Conservation (phyloP, 2,329 filamentous ascomycete genomes). For the Pseudodiploospora longispora region DNA sequence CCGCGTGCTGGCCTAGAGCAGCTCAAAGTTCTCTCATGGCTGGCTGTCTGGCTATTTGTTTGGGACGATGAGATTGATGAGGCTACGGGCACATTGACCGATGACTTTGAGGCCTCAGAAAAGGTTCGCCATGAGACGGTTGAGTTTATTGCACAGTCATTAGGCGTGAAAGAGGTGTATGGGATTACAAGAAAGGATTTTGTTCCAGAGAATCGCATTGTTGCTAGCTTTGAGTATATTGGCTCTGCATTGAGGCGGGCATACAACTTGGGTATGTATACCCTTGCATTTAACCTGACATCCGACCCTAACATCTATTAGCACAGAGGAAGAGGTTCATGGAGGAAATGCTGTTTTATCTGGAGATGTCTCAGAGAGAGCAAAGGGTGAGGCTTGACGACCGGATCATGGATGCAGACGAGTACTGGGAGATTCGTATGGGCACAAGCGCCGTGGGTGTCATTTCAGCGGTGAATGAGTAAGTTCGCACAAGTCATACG, state of each 20-base stretch:
- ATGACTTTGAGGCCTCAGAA: not conserved
- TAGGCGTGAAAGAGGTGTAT: not conserved
- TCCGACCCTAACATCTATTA: too few relatives aligned
- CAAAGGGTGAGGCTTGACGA: too few relatives aligned
- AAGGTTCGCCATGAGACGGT: not conserved
- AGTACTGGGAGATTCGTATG: too few relatives aligned
- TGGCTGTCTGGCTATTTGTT: constrained; percentile 1
- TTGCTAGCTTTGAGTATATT: not conserved
- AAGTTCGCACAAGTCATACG: too few relatives aligned
- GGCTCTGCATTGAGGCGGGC: not conserved
- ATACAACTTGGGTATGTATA: not conserved
- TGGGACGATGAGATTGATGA: constrained; percentile 5
- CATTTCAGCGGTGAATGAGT: too few relatives aligned
- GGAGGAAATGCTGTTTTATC: too few relatives aligned
- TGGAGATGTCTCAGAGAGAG: too few relatives aligned
- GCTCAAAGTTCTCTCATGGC: not conserved
- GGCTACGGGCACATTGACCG: not conserved
- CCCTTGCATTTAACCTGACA: not conserved
- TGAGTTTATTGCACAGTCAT: not conserved
- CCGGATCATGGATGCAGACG: too few relatives aligned
- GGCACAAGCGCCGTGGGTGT: too few relatives aligned
- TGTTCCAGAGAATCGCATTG: not conserved
- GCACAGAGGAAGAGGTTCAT: too few relatives aligned
- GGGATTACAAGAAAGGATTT: not conserved
- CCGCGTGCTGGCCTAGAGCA: not conserved